phyloP scores from a whole-genome alignment of 176 grass and related monocot species.

The Triticum timopheevii region DNA sequence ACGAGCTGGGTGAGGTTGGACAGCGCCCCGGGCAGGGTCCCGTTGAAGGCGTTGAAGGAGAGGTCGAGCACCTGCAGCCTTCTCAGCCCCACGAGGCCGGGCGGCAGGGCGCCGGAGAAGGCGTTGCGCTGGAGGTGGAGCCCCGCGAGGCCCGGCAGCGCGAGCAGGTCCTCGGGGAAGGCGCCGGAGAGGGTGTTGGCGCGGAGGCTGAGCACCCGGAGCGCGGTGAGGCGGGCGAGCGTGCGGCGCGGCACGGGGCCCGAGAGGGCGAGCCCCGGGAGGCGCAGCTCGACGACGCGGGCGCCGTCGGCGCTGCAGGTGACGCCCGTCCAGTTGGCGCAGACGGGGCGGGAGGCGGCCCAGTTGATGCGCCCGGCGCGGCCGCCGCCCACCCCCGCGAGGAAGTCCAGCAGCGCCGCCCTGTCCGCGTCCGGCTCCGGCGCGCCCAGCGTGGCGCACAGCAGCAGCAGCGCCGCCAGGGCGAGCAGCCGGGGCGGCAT shows the following conservation, averaged over 20 bases:
- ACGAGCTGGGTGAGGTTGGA: constrained; percentile 55
- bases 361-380: constrained; percentile 64
- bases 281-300: constrained; percentile 60
- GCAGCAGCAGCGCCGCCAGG: constrained; percentile 16
- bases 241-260: constrained; percentile 61
- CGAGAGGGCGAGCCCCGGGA: constrained; percentile 67
- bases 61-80: constrained; percentile 70
- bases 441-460: neutral
- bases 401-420: constrained; percentile 67
- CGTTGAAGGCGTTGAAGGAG: constrained; percentile 78
- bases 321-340: constrained; percentile 75
- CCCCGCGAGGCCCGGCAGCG: constrained; percentile 49
- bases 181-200: constrained; percentile 61
- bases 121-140: constrained; percentile 90
- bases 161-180: constrained; percentile 58
- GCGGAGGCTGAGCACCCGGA: constrained; percentile 90
- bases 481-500: constrained; percentile 14
- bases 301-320: constrained; percentile 66
- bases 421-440: constrained; percentile 63
- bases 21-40: constrained; percentile 36
- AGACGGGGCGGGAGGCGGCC: constrained; percentile 36
- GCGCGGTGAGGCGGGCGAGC: constrained; percentile 58
- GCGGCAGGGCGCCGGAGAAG: constrained; percentile 47
- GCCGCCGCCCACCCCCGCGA: constrained; percentile 1
- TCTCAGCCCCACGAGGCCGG: neutral